phyloP scores from a whole-genome alignment of 2,329 filamentous ascomycete species.

The Tolypocladium pustulatum region DNA sequence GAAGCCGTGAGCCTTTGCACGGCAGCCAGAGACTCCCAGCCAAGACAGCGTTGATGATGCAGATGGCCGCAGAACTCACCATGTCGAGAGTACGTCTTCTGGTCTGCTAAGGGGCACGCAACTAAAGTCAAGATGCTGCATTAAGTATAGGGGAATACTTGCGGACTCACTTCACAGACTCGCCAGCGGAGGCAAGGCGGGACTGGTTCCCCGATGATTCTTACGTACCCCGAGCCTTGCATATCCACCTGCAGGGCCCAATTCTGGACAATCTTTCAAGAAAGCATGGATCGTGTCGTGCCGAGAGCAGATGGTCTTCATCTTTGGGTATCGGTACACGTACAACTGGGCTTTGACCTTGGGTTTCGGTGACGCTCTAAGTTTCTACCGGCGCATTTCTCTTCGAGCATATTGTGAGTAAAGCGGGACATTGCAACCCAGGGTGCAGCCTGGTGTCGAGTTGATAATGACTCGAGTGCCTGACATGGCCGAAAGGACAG shows the following conservation, averaged over 20 bases:
- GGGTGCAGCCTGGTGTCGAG: too few species aligned
- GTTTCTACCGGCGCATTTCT: too few species aligned
- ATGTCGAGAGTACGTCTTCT: not conserved
- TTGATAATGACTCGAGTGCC: too few species aligned
- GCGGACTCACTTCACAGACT: not conserved
- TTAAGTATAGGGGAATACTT: not conserved
- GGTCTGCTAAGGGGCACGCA: too few species aligned
- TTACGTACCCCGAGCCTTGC: slow-evolving; percentile 1
- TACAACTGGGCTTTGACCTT: too few species aligned
- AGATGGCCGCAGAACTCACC: not conserved
- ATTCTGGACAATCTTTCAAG: slow-evolving; percentile 12
- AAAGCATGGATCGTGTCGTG: slow-evolving; percentile 6
- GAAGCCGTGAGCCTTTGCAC: too few species aligned
- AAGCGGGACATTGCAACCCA: too few species aligned
- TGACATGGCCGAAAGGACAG: too few species aligned
- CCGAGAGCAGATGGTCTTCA: slow-evolving; percentile 1
- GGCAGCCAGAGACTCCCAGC: not conserved
- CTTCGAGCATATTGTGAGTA: too few species aligned
- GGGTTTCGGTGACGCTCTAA: slow-evolving; percentile 6
- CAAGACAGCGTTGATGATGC: too few species aligned
- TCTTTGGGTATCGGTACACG: slow-evolving; percentile 10
- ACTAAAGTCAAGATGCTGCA: too few species aligned
- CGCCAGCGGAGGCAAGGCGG: not conserved
- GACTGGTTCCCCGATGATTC: slow-evolving; percentile 3
- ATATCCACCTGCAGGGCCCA: slow-evolving; percentile 1